Conservation (phyloP, 2,329 filamentous ascomycete genomes). For the Epichloe aotearoae region DNA sequence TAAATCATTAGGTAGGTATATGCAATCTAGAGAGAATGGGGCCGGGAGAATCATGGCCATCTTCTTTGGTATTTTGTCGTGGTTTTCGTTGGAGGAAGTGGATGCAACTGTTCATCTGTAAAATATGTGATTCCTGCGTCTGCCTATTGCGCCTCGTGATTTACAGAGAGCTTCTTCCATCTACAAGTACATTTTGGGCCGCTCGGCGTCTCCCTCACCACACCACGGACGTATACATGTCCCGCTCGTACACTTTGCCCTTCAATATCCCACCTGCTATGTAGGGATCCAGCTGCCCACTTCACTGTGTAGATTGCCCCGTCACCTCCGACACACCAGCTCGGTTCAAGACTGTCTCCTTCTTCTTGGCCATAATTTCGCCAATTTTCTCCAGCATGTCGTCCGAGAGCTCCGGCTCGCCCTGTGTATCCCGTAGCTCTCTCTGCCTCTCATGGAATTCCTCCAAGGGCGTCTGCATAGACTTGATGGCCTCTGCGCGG, state of each 20-base stretch:
- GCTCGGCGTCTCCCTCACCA: background rate
- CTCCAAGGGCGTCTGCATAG: slow-evolving; percentile 43
- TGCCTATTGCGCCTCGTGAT: background rate
- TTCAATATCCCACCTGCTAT: background rate
- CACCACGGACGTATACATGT: background rate
- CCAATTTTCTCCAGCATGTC: slow-evolving; percentile 51
- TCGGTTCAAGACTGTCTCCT: slow-evolving; percentile 26
- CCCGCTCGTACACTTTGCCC: background rate
- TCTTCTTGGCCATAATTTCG: slow-evolving; percentile 44
- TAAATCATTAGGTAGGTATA: too few species aligned
- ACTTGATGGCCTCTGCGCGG: slow-evolving; percentile 15
- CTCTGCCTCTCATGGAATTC: slow-evolving; percentile 45
- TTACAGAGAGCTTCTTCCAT: background rate
- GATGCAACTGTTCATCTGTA: too few species aligned
- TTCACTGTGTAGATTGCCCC: slow-evolving; percentile 1
- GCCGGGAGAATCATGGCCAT: too few species aligned
- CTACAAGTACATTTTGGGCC: background rate
- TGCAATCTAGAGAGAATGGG: too few species aligned
- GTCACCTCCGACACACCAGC: slow-evolving; percentile 23
- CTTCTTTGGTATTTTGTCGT: too few species aligned
- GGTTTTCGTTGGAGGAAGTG: too few species aligned
- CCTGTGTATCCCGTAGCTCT: slow-evolving; percentile 35
- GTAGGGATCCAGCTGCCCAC: background rate
- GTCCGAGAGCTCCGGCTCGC: slow-evolving; percentile 41
- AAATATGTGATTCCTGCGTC: background rate